These are phyloP conservation scores for Blastocystis sp. DNA, from an alignment of 352 stramenopile species.

Conservation along the genomic window DNA sequence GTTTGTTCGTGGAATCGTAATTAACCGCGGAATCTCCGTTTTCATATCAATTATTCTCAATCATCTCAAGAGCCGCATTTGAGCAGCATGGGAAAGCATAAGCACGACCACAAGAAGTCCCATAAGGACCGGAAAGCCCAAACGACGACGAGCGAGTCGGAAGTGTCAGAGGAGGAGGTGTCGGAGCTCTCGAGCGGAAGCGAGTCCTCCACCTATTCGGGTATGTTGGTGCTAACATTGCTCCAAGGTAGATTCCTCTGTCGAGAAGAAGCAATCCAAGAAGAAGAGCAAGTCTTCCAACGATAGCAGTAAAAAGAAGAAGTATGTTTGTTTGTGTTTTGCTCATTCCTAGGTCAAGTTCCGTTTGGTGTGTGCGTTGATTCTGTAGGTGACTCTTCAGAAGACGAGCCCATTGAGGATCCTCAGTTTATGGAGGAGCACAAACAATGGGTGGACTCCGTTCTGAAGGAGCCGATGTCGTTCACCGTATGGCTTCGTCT, in stretches of 20 bases:
- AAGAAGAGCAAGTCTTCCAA: not conserved
- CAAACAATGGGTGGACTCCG: constrained; percentile 39
- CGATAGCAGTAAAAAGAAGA: not conserved
- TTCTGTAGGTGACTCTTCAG: constrained; percentile 16
- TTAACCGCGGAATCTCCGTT: no score
- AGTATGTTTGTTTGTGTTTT: not conserved
- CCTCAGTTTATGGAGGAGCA: constrained; percentile 25
- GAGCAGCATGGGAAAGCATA: not conserved
- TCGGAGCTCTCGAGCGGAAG: not conserved
- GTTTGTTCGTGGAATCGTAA: not conserved
- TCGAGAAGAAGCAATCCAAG: constrained; percentile 22
- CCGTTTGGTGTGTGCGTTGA: not conserved
- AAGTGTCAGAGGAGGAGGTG: not conserved
- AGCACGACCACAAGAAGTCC: constrained; percentile 15
- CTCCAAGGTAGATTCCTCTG: not conserved
- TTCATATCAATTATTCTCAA: not conserved
- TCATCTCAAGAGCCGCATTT: not conserved
- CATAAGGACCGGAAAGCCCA: not conserved
- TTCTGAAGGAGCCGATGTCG: constrained; percentile 33
- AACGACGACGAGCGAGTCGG: not conserved
- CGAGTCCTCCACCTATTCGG: not conserved
- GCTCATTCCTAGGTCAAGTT: not conserved
- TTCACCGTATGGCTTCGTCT: not conserved
- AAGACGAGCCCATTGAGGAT: constrained; percentile 45
- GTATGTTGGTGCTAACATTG: no score